These are phyloP conservation scores for Starmerella geochares DNA, from an alignment of 805 yeast genomes.

Conservation along the genomic window DNA sequence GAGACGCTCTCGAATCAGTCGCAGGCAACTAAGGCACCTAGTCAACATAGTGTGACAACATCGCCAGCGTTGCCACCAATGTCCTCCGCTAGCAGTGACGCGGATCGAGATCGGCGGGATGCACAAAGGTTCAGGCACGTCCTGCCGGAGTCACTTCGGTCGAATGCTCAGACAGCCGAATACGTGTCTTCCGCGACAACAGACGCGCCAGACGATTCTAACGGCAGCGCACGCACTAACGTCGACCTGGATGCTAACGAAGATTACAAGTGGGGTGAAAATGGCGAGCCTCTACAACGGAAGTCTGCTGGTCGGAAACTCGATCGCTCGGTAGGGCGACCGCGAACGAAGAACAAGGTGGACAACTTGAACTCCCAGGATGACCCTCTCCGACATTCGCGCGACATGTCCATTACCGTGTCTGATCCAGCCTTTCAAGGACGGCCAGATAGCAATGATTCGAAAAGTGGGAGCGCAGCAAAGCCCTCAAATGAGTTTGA, in stretches of 20 bases:
- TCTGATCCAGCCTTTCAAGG: neutral
- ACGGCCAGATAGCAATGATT: neutral
- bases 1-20: too few species aligned
- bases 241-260: neutral
- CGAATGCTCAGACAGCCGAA: neutral
- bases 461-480: too few species aligned
- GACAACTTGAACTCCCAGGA: constrained; percentile 1
- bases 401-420: constrained; percentile 3
- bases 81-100: neutral
- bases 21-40: too few species aligned
- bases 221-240: neutral
- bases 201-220: neutral
- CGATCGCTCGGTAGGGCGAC: neutral
- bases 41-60: too few species aligned
- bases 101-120: neutral
- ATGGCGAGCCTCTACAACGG: neutral
- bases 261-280: neutral
- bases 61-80: too few species aligned
- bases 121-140: neutral
- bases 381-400: neutral
- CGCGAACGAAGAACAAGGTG: neutral
- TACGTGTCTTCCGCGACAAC: neutral
- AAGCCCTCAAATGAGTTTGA: neutral
- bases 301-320: neutral
- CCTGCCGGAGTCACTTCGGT: neutral